Evolutionary conservation across 805 yeast species (phyloP).

Genomic region (Komagataella phaffii): DNA sequence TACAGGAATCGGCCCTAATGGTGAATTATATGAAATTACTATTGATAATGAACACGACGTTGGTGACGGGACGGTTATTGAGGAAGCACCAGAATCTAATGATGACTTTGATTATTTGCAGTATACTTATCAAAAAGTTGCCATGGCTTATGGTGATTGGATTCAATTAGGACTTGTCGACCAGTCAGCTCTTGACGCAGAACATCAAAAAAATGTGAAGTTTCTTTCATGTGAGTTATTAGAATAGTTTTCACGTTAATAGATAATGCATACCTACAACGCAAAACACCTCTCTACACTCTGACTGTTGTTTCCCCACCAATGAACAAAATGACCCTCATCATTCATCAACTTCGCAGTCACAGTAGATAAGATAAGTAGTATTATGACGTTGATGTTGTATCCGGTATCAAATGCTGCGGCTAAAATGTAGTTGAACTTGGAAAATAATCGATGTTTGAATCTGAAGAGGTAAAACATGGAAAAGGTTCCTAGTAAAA

Average conservation of each 20-base stretch:
- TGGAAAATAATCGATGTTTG: conserved; percentile 24
- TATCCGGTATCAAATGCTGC: conserved; percentile 40
- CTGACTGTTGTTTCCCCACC: conserved; percentile 37
- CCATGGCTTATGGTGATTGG: conserved; percentile 64
- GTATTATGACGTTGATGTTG: conserved; percentile 24
- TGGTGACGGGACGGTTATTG: conserved; percentile 11
- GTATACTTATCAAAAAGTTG: conserved; percentile 66
- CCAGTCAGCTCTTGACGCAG: conserved; percentile 15
- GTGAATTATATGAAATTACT: conserved; percentile 29
- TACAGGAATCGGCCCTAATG: conserved; percentile 40
- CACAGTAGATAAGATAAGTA: conserved; percentile 17
- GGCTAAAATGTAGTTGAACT: conserved; percentile 32
- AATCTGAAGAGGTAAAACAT: conserved; percentile 30
- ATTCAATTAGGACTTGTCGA: conserved; percentile 40
- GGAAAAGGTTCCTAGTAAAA: conserved; percentile 32
- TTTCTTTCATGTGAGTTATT: conserved; percentile 23
- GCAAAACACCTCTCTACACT: conserved; percentile 36
- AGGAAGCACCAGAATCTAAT: conserved; percentile 16
- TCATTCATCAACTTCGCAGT: conserved; percentile 5
- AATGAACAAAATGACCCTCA: conserved; percentile 11
- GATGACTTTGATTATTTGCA: conserved; percentile 70
- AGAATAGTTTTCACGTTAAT: background rate
- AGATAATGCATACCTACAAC: background rate
- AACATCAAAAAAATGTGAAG: conserved; percentile 23
- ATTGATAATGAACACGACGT: conserved; percentile 17